phyloP scores from a whole-genome alignment of 352 stramenopile species.

The Globisporangium nunn region DNA sequence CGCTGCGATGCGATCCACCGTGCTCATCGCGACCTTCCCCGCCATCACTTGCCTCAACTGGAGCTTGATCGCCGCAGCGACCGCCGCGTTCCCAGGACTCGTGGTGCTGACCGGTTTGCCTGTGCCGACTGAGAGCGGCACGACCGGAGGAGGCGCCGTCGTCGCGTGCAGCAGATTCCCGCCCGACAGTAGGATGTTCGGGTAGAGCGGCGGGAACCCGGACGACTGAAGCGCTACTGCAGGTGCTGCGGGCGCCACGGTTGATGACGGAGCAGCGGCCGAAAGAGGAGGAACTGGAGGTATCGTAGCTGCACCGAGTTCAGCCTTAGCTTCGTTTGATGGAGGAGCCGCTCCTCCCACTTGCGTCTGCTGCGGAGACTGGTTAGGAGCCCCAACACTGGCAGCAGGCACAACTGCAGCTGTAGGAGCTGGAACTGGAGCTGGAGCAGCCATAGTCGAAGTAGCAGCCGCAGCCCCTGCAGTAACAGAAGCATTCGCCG shows the following conservation, averaged over 20 bases:
- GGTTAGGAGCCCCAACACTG: conserved; percentile 1
- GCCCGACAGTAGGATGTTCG: neutral
- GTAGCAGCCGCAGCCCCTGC: neutral
- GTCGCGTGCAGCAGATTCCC: neutral
- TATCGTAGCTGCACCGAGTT: conserved; percentile 6
- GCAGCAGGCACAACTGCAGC: neutral
- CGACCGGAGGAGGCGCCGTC: no score
- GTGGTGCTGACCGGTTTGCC: neutral
- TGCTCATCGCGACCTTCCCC: conserved; percentile 25
- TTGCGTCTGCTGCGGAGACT: neutral
- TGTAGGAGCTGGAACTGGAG: neutral
- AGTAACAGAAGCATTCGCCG: neutral
- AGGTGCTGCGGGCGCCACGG: conserved; percentile 7
- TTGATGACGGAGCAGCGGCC: conserved; percentile 1
- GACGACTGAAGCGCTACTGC: conserved; percentile 16
- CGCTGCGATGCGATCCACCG: conserved; percentile 48
- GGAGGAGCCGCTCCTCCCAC: neutral
- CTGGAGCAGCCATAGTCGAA: neutral
- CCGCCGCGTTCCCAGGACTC: neutral
- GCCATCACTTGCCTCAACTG: conserved; percentile 1
- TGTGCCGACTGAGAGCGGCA: neutral
- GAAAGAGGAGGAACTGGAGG: neutral
- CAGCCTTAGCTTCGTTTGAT: neutral
- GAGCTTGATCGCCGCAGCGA: neutral
- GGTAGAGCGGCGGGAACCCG: conserved; percentile 38